Evolutionary conservation across 257 asterid species (phyloP), one percentile per base, ranked within the genome.

Genomic region (Thymus quinquecostatus): DNA sequence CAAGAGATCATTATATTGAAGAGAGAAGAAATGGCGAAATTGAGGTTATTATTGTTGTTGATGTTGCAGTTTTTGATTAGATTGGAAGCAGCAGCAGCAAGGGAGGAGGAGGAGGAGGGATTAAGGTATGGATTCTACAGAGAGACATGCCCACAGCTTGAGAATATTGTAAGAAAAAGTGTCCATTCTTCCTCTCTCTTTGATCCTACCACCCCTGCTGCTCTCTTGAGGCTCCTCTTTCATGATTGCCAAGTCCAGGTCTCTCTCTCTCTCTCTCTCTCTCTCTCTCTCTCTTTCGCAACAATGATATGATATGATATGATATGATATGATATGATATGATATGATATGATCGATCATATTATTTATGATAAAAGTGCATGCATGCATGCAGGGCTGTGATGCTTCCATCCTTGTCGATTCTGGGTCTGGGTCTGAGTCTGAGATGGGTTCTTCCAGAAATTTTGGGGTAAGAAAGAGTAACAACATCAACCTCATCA

Each of bases 201-300:
- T 13, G 88, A 87, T 81, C 88, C 92, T 32, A 68, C 84, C 11
- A 71, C 86, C 49, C 77, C 84, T 64, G 60, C 92, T n/a, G 82
- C 88, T 36, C 33, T 82, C 4, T 64, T 85, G 9, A 79, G 92
- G 81, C 92, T 87, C 73, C 45, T 87, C 80, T 87, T 87, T 67
- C 92, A 87, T 73, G 92, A 87, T 60, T 87, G 92, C 75, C 88
- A 85, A 81, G 90, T 87, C 70, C 86, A 82, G 92, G 89, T 87
- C 63, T 30, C 33, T 48, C 32, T 29, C 64, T 74, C 48, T 27
- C 9, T 12, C 27, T 9, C 69, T 30, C 64, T 32, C 41, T 34
- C 38, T 21, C 21, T 21, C 21, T 21, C 21, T 21, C 21, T 21
- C 21, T 21, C 21, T 21, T 21, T 21, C 21, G 21, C 21, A 21